Evolutionary conservation across 2,329 filamentous ascomycete genomes (phyloP), one percentile per base, ranked within the genome.

Genomic region (Cytospora piceae): DNA sequence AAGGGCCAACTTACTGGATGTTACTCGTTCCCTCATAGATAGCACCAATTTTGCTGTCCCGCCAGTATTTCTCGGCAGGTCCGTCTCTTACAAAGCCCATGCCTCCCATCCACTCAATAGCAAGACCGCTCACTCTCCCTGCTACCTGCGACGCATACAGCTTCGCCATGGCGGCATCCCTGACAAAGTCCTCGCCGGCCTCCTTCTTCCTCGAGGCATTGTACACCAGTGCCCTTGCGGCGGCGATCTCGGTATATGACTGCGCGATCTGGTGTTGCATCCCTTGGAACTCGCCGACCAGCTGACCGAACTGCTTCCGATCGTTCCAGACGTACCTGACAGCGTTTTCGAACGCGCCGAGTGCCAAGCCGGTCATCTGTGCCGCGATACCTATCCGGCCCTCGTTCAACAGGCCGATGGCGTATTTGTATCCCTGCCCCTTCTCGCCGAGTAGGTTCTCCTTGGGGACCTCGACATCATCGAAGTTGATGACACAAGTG

Each of bases 261-360:
- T 99, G 95, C 2, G 95, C 95, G 69, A 99, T 90, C 82, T 99
- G 95, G 82, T 97, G 94, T 82, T 98, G 94, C 95, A 99, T 98
- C 73, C 93, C 94, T 81, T 99, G 95, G 86, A 99, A 99, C 77
- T 96, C 92, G 74, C 95, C 95, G 67, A 99, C 90, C 63, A 96
- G 86, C 75, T 92, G 85, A 71, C 95, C 94, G 76, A 99, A 99
- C 82, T 99, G 95, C 82, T 92, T 93, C 74, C 95, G 91, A 82
- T 99, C 95, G 80, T 98, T 98, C 93, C 93, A 99, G 71, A 93
- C 93, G 80, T 99, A 98, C 85, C 86, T 86, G 67, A 91, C 94
- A 32, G 95, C 95, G 75, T 98, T 97, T 77, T 97, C 94, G 82
- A 92, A 99, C 20, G 95, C 92, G 55, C 95, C 95, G 29, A 98